phyloP scores from a whole-genome alignment of 805 yeast species.

The Hanseniaspora clermontiae region DNA sequence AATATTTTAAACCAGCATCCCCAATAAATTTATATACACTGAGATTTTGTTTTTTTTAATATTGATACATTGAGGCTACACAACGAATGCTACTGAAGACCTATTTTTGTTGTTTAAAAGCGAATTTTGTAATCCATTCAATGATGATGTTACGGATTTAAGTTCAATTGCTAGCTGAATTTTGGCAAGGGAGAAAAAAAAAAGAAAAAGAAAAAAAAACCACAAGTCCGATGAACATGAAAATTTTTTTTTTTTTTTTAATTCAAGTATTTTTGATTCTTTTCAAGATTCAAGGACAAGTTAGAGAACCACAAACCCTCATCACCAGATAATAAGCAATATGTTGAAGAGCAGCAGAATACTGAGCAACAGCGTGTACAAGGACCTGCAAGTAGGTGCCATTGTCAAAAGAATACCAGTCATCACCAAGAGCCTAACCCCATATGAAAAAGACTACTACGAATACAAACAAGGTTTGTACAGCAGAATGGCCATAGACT shows the following conservation, averaged over 20 bases:
- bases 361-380: slow-evolving; percentile 16
- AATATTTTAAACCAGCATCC: slow-evolving; percentile 33
- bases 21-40: slow-evolving; percentile 14
- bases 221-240: not conserved
- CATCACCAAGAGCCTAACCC: slow-evolving; percentile 61
- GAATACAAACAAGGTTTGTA: slow-evolving; percentile 76
- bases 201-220: not conserved
- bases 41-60: too few relatives aligned
- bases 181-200: too few relatives aligned
- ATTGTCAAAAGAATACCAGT: slow-evolving; percentile 73
- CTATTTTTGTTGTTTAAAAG: too few relatives aligned
- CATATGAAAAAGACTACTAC: slow-evolving; percentile 63
- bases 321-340: slow-evolving; percentile 13
- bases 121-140: too few relatives aligned
- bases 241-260: too few relatives aligned
- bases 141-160: too few relatives aligned
- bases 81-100: too few relatives aligned
- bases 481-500: slow-evolving; percentile 91
- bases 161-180: too few relatives aligned
- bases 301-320: not conserved
- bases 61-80: not conserved
- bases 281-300: too few relatives aligned
- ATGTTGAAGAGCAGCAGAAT: slow-evolving; percentile 15
- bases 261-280: too few relatives aligned
- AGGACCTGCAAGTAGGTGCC: slow-evolving; percentile 36